Conservation (phyloP, 176 grass and related monocot genomes). For the Aegilops speltoides region DNA sequence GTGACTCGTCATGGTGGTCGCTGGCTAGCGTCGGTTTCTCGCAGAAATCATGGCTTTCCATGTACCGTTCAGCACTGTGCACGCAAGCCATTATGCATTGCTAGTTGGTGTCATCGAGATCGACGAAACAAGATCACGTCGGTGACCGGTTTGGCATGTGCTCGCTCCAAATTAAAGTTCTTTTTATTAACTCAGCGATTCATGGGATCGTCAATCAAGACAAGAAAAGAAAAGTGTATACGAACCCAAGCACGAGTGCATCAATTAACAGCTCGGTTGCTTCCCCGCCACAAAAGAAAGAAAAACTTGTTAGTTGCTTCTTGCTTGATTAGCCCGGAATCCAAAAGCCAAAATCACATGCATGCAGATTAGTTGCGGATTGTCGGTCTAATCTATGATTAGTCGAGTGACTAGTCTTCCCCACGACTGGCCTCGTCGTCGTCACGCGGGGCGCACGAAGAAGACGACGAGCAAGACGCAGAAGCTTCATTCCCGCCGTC, state of each 20-base stretch:
- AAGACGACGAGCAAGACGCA: slow-evolving; percentile 22
- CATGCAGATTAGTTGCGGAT: neutral
- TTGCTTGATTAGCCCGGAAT: neutral
- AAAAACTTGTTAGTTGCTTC: neutral
- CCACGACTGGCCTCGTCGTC: neutral
- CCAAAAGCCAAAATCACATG: neutral
- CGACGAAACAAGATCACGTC: neutral
- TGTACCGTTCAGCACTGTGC: neutral
- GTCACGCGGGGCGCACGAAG: neutral
- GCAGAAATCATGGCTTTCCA: slow-evolving; percentile 4
- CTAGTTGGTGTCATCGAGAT: neutral
- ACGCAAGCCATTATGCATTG: slow-evolving; percentile 12
- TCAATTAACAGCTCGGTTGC: neutral
- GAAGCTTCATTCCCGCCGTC: neutral
- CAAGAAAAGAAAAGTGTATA: neutral
- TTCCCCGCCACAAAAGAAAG: no score
- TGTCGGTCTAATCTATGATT: neutral
- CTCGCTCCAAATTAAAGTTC: no score
- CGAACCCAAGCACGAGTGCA: neutral
- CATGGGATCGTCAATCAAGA: neutral
- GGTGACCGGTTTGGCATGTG: no score
- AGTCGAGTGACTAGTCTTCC: neutral
- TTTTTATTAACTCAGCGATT: neutral
- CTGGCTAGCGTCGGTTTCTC: neutral
- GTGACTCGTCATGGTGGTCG: neutral